Evolutionary conservation across 257 asterid genomes (phyloP).

Genomic region (Verbascum thapsus): DNA sequence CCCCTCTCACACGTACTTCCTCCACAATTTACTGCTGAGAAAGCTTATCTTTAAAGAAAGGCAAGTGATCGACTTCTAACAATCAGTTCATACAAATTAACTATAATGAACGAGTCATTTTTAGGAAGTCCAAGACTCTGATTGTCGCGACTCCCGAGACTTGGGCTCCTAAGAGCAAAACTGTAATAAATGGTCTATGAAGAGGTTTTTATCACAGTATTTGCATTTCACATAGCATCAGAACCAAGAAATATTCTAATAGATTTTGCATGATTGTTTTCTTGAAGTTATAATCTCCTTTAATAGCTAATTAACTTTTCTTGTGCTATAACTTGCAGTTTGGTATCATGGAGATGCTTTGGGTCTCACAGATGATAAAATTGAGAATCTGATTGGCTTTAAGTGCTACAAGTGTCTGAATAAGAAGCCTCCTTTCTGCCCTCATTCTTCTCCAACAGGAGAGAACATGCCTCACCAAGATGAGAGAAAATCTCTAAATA

Average conservation of each 20-base stretch:
- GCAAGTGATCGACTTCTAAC: neutral
- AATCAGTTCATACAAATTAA: too few relatives aligned
- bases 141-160: too few relatives aligned
- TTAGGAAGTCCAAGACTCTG: too few relatives aligned
- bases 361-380: constrained; percentile 58
- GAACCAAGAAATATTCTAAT: constrained; percentile 6
- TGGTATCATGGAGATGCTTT: constrained; percentile 95
- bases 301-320: constrained; percentile 24
- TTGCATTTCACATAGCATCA: constrained; percentile 23
- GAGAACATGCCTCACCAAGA: constrained; percentile 33
- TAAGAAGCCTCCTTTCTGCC: constrained; percentile 66
- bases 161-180: too few relatives aligned
- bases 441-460: constrained; percentile 47
- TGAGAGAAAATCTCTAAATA: constrained; percentile 36
- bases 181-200: too few relatives aligned
- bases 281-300: constrained; percentile 10
- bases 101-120: too few relatives aligned
- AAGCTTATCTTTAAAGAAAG: constrained; percentile 23
- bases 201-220: too few relatives aligned
- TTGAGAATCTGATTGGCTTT: constrained; percentile 71
- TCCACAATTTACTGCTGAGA: neutral
- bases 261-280: constrained; percentile 17
- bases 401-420: constrained; percentile 75
- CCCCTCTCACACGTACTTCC: constrained; percentile 9
- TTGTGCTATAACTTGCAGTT: constrained; percentile 50